These are phyloP conservation scores for Xylaria scruposa DNA, from an alignment of 495 filamentous ascomycete species.

Conservation along the genomic window DNA sequence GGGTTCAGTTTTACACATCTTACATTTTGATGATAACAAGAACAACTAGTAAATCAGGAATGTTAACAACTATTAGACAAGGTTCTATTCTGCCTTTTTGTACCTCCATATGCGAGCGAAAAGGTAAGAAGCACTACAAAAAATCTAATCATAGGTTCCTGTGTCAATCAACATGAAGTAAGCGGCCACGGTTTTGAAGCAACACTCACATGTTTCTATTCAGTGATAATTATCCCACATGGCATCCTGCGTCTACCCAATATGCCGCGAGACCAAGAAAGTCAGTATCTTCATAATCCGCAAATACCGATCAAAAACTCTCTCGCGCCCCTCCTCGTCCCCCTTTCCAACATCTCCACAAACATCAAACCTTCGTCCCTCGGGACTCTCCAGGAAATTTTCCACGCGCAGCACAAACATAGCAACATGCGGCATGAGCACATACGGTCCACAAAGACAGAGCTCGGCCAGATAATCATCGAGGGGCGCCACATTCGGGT, in stretches of 20 bases:
- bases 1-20: too few species aligned
- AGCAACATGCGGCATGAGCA: slow-evolving; percentile 15
- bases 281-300: slow-evolving; percentile 16
- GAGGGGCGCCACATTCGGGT: neutral
- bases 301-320: slow-evolving; percentile 9
- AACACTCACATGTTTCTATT: too few species aligned
- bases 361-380: slow-evolving; percentile 2
- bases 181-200: neutral
- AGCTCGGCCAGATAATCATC: neutral
- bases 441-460: neutral
- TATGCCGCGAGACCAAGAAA: slow-evolving; percentile 12
- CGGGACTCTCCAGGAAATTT: neutral
- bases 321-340: neutral
- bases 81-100: too few species aligned
- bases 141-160: too few species aligned
- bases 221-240: too few species aligned
- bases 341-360: neutral
- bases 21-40: too few species aligned
- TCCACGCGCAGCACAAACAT: neutral
- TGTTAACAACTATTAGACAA: too few species aligned
- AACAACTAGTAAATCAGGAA: too few species aligned
- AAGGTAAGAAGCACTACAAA: too few species aligned
- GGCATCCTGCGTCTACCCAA: neutral
- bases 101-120: too few species aligned
- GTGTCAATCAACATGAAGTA: too few species aligned